phyloP scores from a whole-genome alignment of 2,329 filamentous ascomycete species.

The Pseudonectria buxi region DNA sequence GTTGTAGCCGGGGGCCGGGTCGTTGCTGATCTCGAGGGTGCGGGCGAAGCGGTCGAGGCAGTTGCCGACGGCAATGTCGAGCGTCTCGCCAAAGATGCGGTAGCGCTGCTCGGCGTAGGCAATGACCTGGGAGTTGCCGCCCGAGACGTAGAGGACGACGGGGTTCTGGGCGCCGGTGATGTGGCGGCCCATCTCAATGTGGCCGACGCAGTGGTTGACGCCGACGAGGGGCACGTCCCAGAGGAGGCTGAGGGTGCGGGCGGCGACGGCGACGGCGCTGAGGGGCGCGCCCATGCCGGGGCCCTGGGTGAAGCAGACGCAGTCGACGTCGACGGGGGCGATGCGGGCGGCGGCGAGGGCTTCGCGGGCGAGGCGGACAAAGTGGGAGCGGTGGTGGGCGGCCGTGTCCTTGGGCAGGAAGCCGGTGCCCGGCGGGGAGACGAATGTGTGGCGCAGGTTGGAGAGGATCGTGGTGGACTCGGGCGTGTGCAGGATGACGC shows the following conservation, averaged over 20 bases:
- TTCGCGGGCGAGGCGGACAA: slow-evolving; percentile 71
- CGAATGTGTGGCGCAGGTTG: slow-evolving; percentile 91
- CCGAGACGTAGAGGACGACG: slow-evolving; percentile 90
- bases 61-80: slow-evolving; percentile 97
- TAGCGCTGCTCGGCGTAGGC: slow-evolving; percentile 93
- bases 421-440: slow-evolving; percentile 83
- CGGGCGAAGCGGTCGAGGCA: slow-evolving; percentile 94
- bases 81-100: slow-evolving; percentile 94
- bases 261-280: slow-evolving; percentile 77
- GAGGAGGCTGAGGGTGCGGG: slow-evolving; percentile 71
- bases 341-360: slow-evolving; percentile 64
- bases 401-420: slow-evolving; percentile 97
- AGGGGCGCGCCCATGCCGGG: slow-evolving; percentile 96
- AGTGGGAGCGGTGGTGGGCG: slow-evolving; percentile 80
- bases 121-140: slow-evolving; percentile 96
- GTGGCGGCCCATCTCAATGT: slow-evolving; percentile 95
- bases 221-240: slow-evolving; percentile 88
- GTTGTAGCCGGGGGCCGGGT: slow-evolving; percentile 95
- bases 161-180: slow-evolving; percentile 89
- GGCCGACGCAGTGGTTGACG: slow-evolving; percentile 96
- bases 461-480: slow-evolving; percentile 63
- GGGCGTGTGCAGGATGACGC: slow-evolving; percentile 73
- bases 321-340: slow-evolving; percentile 66
- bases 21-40: slow-evolving; percentile 85
- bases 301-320: slow-evolving; percentile 91